Conservation (phyloP, 352 stramenopile genomes). For the Phytophthora macrochlamydospora region DNA sequence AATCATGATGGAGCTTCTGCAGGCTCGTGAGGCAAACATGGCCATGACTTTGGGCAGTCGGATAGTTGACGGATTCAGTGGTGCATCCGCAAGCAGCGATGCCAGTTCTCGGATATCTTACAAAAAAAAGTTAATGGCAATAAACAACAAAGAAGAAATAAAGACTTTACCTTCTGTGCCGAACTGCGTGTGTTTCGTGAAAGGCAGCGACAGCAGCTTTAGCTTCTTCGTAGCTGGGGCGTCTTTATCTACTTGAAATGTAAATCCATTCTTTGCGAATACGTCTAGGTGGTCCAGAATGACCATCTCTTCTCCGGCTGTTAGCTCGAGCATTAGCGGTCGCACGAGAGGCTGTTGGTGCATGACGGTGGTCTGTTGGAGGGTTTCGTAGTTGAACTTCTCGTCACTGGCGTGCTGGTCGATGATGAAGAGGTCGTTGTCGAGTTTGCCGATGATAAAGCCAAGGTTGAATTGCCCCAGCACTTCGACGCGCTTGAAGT, state of each 20-base stretch:
- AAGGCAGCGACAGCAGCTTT: constrained; percentile 82
- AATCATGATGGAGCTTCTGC: constrained; percentile 97
- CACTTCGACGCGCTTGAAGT: constrained; percentile 93
- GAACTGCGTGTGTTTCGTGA: constrained; percentile 89
- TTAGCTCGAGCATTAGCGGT: constrained; percentile 92
- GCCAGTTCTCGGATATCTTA: constrained; percentile 87
- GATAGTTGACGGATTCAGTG: constrained; percentile 57
- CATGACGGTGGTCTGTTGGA: constrained; percentile 89
- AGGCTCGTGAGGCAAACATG: constrained; percentile 97
- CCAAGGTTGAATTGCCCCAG: constrained; percentile 98
- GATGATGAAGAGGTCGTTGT: constrained; percentile 97
- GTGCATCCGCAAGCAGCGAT: constrained; percentile 77
- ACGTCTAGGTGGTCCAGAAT: constrained; percentile 94
- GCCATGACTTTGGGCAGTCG: constrained; percentile 94
- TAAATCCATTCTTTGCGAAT: constrained; percentile 97
- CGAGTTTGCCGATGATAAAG: constrained; percentile 94
- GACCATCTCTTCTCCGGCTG: constrained; percentile 92
- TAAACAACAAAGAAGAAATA: background rate
- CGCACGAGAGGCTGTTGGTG: constrained; percentile 95
- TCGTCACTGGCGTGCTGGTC: constrained; percentile 99
- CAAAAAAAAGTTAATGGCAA: constrained; percentile 5
- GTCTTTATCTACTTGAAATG: constrained; percentile 57
- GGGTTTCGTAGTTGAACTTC: constrained; percentile 79
- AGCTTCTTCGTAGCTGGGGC: constrained; percentile 63
- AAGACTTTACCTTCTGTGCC: constrained; percentile 60